These are phyloP conservation scores for Xylaria curta DNA, from an alignment of 495 filamentous ascomycete genomes.

Conservation along the genomic window DNA sequence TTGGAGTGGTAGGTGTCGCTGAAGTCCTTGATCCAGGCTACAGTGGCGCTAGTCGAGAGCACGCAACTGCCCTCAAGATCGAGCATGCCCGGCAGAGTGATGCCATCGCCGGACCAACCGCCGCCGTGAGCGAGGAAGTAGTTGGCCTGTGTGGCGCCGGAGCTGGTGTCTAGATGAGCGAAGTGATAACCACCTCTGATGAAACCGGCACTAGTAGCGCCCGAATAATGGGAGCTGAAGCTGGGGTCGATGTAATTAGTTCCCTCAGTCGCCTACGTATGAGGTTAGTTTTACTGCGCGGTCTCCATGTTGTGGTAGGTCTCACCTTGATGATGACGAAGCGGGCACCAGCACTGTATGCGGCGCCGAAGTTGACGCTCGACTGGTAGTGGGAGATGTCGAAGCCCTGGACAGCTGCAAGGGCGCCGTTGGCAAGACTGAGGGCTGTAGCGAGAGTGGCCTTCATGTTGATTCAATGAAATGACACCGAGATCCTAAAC, in stretches of 20 bases:
- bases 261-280: constrained; percentile 63
- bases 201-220: constrained; percentile 61
- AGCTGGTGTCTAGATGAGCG: constrained; percentile 58
- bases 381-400: constrained; percentile 69
- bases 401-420: constrained; percentile 64
- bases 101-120: constrained; percentile 66
- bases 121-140: constrained; percentile 68
- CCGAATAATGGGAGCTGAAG: constrained; percentile 62
- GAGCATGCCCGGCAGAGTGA: constrained; percentile 71
- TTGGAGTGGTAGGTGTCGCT: constrained; percentile 59
- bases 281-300: neutral
- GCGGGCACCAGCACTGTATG: constrained; percentile 63
- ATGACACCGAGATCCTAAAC: neutral
- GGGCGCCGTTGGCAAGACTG: constrained; percentile 38
- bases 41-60: constrained; percentile 59
- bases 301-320: neutral
- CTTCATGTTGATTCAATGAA: constrained; percentile 26
- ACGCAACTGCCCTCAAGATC: constrained; percentile 68
- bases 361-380: constrained; percentile 61
- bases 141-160: constrained; percentile 60
- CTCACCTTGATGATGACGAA: constrained; percentile 73
- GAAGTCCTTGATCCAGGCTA: constrained; percentile 66
- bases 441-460: constrained; percentile 21
- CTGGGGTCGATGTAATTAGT: constrained; percentile 58
- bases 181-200: constrained; percentile 72